Base-by-base conservation (phyloP, 2,329 filamentous ascomycete species). In the Xylaria sp. region DNA sequence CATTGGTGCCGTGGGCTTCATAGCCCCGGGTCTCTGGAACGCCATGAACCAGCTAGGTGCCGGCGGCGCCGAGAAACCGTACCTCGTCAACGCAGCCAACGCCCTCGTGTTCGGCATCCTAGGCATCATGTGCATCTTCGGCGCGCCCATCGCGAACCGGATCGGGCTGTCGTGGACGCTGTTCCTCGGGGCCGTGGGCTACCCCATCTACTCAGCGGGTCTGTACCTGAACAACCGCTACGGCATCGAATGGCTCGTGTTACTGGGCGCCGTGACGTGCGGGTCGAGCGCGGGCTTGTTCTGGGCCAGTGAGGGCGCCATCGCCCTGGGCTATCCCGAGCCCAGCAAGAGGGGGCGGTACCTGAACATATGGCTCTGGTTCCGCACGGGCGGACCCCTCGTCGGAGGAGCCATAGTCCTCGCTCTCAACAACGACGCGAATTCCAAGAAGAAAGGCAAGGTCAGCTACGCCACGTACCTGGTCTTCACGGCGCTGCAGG, bases 221-320 rank as follows among this genome's bases (percentile, higher is more conserved):
- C 69, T 82, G n/a, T 81, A 82, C 65, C 71, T 75, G 13, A 81
- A 81, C 66, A 81, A 85, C 73, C 79, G 82, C 3, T 85, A 79
- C 70, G 85, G 85, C 5, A 86, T 84, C 58, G 82, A 80, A 16
- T 93, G 91, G 91, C 84, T 93, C 6, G 85, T 91, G 0, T 83
- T 93, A 0, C 79, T 93, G 2, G 92, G 91, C 0, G 90, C 90
- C 0, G 90, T 90, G 0, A 82, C 91, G 0, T 93, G 91, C 71
- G 91, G 91, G 9, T 84, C 92, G 35, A 90, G 88, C 0, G 91
- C 91, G 0, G 91, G 91, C 0, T 82, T 93, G 0, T 93, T 93
- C 78, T 94, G 92, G 92, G 90, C 89, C 82, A 89, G 90, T 0
- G 92, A 94, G 79, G 90, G 89, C 0, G 91, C 91, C 0, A 90